Conservation (phyloP, 306 rosid species). For the Bauhinia variegata region DNA sequence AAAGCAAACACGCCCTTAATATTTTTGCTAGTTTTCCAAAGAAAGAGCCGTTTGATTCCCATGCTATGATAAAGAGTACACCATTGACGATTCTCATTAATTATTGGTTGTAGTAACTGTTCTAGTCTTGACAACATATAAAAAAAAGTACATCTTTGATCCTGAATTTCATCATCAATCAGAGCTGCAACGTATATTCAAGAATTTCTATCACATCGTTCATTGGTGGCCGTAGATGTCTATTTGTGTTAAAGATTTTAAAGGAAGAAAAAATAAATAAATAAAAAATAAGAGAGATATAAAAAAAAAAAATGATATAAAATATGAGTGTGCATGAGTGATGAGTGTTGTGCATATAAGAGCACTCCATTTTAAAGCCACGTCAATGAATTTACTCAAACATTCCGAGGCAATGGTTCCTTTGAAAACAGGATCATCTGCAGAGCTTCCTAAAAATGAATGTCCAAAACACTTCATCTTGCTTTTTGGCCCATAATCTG, state of each 20-base stretch:
- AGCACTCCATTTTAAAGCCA: constrained; percentile 48
- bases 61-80: constrained; percentile 21
- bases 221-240: constrained; percentile 48
- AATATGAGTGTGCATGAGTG: too few relatives aligned
- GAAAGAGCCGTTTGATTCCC: too few relatives aligned
- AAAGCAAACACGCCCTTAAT: too few relatives aligned
- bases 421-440: constrained; percentile 26
- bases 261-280: too few relatives aligned
- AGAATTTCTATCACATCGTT: constrained; percentile 44
- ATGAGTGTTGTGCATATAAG: too few relatives aligned
- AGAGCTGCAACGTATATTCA: constrained; percentile 42
- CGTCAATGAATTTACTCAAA: constrained; percentile 26
- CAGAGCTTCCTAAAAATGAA: constrained; percentile 33
- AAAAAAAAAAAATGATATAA: too few relatives aligned
- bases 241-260: constrained; percentile 45
- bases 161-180: constrained; percentile 14
- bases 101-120: neutral
- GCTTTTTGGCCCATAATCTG: constrained; percentile 40
- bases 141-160: too few relatives aligned
- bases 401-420: constrained; percentile 20
- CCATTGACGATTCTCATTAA: neutral
- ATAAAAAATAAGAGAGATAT: too few relatives aligned
- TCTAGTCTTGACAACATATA: neutral
- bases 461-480: too few relatives aligned
- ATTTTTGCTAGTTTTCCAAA: too few relatives aligned